A percentile compares a stretch with the other conserved stretches of the same genome.
These are phyloP conservation scores for Fusarium buharicum DNA, from an alignment of 2,329 filamentous ascomycete species.

Conservation along the genomic window DNA sequence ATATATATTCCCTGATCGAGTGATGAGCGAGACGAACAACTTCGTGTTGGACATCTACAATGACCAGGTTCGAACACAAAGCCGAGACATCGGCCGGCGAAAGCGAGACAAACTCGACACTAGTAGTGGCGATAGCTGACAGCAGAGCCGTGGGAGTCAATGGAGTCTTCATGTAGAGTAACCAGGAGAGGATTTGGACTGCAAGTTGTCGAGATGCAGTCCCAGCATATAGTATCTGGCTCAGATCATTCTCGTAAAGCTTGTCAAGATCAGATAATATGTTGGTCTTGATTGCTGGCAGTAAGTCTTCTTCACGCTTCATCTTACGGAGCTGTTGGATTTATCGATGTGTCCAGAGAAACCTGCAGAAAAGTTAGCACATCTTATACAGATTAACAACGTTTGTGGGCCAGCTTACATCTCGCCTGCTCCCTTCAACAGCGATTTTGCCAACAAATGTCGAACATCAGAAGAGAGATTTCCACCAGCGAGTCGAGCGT, in stretches of 20 bases:
- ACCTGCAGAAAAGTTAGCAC: background rate
- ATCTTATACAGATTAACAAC: no score
- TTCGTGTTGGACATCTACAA: background rate
- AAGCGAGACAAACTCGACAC: no score
- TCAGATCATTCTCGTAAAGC: background rate
- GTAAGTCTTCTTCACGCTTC: slow-evolving; percentile 1
- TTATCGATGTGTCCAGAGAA: background rate
- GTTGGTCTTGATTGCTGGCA: background rate
- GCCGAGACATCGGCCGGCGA: background rate
- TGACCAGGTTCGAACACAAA: slow-evolving; percentile 1
- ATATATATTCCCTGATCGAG: background rate
- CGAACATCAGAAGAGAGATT: background rate
- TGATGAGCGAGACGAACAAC: background rate
- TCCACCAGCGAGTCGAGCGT: background rate
- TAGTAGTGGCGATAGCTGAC: background rate
- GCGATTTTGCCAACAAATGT: background rate
- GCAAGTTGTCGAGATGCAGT: background rate
- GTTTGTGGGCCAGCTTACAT: background rate
- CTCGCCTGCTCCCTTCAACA: background rate
- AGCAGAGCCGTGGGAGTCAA: background rate
- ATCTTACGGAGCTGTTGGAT: slow-evolving; percentile 7
- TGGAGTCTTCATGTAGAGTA: background rate
- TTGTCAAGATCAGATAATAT: slow-evolving; percentile 1
- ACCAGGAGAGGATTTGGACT: background rate
- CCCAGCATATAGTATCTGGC: background rate